Percentiles rank a stretch among this genome's conserved stretches.
Evolutionary conservation across 2,329 filamentous ascomycete genomes (phyloP).

Genomic region (Stromatinia cepivora): DNA sequence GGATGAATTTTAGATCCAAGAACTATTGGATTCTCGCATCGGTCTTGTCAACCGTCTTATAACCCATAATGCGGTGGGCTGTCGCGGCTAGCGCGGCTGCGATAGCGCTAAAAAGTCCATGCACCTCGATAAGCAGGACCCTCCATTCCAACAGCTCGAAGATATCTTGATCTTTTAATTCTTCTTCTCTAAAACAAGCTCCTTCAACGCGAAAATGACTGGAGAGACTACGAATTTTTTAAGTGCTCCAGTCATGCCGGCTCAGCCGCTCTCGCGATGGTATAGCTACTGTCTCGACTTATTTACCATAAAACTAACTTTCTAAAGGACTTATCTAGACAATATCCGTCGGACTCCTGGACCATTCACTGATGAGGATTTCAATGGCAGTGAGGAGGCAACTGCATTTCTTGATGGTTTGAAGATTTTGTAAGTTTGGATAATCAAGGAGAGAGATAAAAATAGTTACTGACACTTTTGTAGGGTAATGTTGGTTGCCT

Average conservation of each 20-base stretch:
- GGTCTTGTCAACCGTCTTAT: neutral
- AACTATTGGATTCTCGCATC: neutral
- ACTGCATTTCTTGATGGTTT: slow-evolving; percentile 62
- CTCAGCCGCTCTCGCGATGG: slow-evolving; percentile 30
- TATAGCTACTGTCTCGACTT: slow-evolving; percentile 18
- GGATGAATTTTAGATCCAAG: neutral
- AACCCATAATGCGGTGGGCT: neutral
- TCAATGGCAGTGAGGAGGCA: slow-evolving; percentile 51
- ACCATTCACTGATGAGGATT: slow-evolving; percentile 72
- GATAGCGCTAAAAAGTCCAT: slow-evolving; percentile 25
- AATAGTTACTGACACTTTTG: slow-evolving; percentile 31
- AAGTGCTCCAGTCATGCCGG: neutral
- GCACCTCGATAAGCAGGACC: slow-evolving; percentile 29
- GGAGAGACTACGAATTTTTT: neutral
- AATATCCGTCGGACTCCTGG: slow-evolving; percentile 74
- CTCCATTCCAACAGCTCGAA: slow-evolving; percentile 6
- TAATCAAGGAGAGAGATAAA: neutral
- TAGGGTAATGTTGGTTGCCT: slow-evolving; percentile 40
- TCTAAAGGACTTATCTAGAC: slow-evolving; percentile 78
- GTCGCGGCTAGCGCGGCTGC: slow-evolving; percentile 19
- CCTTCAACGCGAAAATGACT: neutral
- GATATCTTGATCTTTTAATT: neutral
- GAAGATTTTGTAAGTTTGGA: slow-evolving; percentile 65
- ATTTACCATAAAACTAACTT: neutral
- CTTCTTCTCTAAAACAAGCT: neutral